phyloP scores from a whole-genome alignment of 345 rosid genomes.

The Melaleuca quinquenervia region DNA sequence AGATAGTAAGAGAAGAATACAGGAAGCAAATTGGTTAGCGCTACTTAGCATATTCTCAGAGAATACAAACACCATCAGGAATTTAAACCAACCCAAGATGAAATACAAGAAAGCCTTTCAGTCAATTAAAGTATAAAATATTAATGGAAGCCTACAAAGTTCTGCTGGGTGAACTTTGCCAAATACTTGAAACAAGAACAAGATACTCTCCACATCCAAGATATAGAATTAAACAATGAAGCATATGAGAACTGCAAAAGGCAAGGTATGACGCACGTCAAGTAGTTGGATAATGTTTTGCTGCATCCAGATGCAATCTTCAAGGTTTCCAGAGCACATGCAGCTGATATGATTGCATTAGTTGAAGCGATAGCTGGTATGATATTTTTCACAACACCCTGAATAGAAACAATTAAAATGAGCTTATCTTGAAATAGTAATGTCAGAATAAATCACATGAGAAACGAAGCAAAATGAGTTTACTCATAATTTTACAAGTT shows the following conservation, averaged over 20 bases:
- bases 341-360: slow-evolving; percentile 89
- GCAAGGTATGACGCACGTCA: slow-evolving; percentile 41
- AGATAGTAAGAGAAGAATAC: background rate
- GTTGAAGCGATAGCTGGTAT: slow-evolving; percentile 99
- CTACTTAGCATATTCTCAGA: background rate
- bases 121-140: background rate
- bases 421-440: background rate
- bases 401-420: background rate
- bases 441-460: background rate
- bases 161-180: background rate
- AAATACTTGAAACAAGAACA: background rate
- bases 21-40: background rate
- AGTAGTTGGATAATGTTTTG: slow-evolving; percentile 79
- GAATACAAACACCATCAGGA: background rate
- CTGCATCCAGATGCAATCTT: slow-evolving; percentile 95
- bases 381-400: slow-evolving; percentile 97
- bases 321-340: slow-evolving; percentile 89
- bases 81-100: background rate
- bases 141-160: background rate
- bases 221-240: background rate
- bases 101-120: background rate
- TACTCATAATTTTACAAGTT: background rate
- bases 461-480: background rate
- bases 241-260: background rate
- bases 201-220: background rate